Percentiles rank a stretch among this genome's conserved stretches.
Conservation (phyloP, 2,329 filamentous ascomycete genomes). For the Teratosphaeria epicoccoides region DNA sequence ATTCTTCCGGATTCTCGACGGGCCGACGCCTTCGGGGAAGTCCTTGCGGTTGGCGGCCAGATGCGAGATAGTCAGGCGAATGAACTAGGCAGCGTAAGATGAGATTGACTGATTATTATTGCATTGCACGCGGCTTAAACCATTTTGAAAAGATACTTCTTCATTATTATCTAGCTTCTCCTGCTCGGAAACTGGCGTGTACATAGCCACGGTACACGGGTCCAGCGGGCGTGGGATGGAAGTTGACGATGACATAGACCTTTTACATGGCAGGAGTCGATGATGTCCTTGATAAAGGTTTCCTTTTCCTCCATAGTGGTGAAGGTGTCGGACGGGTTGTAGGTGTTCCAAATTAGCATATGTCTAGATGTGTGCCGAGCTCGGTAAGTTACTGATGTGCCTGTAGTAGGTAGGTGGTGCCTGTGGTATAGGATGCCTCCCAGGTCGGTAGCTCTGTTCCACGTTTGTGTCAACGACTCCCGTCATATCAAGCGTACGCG, state of each 20-base stretch:
- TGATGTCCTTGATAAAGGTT: slow-evolving; percentile 27
- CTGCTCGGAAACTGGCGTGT: slow-evolving; percentile 8
- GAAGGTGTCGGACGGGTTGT: slow-evolving; percentile 30
- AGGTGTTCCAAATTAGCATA: slow-evolving; percentile 37
- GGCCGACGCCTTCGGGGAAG: not conserved
- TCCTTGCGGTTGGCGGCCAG: slow-evolving; percentile 16
- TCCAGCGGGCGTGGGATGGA: slow-evolving; percentile 20
- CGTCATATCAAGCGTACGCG: no score
- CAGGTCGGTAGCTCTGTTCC: no score
- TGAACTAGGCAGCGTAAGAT: slow-evolving; percentile 24
- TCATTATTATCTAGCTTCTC: no score
- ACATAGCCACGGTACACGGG: slow-evolving; percentile 24
- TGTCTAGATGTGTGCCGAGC: not conserved
- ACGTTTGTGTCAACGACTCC: no score
- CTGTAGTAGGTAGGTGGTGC: no score
- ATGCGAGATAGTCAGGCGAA: slow-evolving; percentile 25
- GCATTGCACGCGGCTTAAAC: no score
- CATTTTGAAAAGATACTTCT: no score
- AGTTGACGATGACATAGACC: slow-evolving; percentile 34
- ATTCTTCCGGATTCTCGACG: not conserved
- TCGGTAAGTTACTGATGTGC: no score
- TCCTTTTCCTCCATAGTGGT: slow-evolving; percentile 16
- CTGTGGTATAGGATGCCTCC: no score
- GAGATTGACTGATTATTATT: no score
- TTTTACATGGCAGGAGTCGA: slow-evolving; percentile 28